Base-by-base conservation (phyloP, 768 basidiomycete species). In the Leccinellum albellum region DNA sequence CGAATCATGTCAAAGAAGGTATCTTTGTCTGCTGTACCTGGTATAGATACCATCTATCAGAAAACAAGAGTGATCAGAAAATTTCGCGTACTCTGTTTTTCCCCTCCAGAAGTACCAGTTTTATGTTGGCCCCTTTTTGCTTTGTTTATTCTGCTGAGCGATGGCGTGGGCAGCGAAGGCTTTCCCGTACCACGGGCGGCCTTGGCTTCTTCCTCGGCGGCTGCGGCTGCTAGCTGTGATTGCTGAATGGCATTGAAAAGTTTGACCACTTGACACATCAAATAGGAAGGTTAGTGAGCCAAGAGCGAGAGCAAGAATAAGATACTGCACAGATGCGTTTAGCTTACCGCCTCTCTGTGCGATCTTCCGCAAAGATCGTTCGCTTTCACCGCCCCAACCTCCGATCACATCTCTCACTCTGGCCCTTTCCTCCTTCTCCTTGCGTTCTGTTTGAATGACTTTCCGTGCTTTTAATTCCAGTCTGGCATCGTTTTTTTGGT, bases 321-420 rank as follows among this genome's bases (percentile, higher is more conserved):
- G 13, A 6, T 15, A 17, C 40, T 24, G n/a, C 17, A 29, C 9
- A 6, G 48, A 50, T 17, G 23, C 32, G 33, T 42, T 37, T 13
- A 20, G 64, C 82, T 51, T 69, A 89, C 89, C 89, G 73, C 89
- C 89, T 69, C 89, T 78, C 74, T 87, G 97, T 61, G 87, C 96
- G 71, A 82, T 91, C 78, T 88, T 98, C 70, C 81, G 83, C 66
- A 85, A 76, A 57, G 80, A 87, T 71, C 82, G 82, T 76, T 87
- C 92, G 72, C 82, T 83, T 71, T 90, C 89, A 13, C 82, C 88
- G 29, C 89, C 94, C 94, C 94, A 97, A 42, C 92, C 93, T 56
- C 86, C 91, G 68, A 89, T 91, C 15, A 85, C 83, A 69, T 88
- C 86, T 40, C 75, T 80, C 61, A 88, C 79, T 55, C 83, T 75